Conservation (phyloP, 2,329 filamentous ascomycete species). For the Hypoxylon sp. region DNA sequence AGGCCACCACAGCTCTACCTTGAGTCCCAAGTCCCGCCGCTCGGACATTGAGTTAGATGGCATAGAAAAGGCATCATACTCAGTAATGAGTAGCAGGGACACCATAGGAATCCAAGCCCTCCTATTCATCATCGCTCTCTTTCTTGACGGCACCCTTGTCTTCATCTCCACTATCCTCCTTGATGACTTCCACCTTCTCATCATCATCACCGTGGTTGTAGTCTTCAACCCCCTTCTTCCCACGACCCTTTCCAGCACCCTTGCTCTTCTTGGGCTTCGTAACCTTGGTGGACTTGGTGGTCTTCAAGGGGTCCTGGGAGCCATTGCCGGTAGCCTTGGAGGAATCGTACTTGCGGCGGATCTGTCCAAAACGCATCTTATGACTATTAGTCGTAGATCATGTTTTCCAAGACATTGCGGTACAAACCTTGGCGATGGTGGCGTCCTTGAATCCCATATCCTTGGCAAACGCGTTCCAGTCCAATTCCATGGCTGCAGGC, state of each 20-base stretch:
- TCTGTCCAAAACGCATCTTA: slow-evolving; percentile 31
- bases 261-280: slow-evolving; percentile 20
- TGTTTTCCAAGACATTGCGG: not conserved
- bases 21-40: not conserved
- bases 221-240: not conserved
- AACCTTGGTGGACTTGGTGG: slow-evolving; percentile 14
- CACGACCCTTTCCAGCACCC: slow-evolving; percentile 8
- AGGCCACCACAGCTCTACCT: not conserved
- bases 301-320: slow-evolving; percentile 6
- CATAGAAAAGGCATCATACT: not conserved
- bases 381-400: slow-evolving; percentile 12
- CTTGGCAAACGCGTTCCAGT: slow-evolving; percentile 43
- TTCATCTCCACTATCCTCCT: not conserved
- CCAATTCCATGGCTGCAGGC: slow-evolving; percentile 16
- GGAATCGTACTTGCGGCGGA: slow-evolving; percentile 24
- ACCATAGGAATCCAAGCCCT: not conserved
- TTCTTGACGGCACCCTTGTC: not conserved
- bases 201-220: not conserved
- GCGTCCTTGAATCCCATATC: slow-evolving; percentile 43
- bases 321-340: not conserved
- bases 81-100: not conserved
- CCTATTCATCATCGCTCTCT: slow-evolving; percentile 3
- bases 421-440: slow-evolving; percentile 44
- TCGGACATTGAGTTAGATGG: not conserved
- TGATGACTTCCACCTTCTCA: slow-evolving; percentile 2